A percentile compares a stretch with the other conserved stretches of the same genome.
These are phyloP conservation scores for Poa annua DNA, from an alignment of 176 grass and related monocot species.

Conservation along the genomic window DNA sequence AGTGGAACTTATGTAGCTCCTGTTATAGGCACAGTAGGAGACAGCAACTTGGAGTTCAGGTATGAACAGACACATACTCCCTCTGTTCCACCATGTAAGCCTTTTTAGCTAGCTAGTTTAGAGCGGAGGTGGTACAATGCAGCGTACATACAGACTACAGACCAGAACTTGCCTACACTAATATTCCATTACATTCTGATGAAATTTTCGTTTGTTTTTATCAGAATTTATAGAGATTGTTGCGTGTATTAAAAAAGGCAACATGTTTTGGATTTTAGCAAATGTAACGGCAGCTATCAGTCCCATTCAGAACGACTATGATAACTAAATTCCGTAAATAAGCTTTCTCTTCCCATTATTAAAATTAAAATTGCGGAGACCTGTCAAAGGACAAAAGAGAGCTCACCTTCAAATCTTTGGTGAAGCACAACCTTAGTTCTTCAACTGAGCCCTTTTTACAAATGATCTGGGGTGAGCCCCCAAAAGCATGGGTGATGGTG, in stretches of 20 bases:
- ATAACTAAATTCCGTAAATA: not conserved
- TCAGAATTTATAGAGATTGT: not conserved
- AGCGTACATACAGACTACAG: not conserved
- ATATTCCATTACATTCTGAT: not conserved
- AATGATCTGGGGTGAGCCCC: constrained; percentile 62
- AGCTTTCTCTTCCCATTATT: not conserved
- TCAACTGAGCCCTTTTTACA: constrained; percentile 74
- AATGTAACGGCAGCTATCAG: not conserved
- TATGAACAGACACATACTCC: not conserved
- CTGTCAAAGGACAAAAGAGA: constrained; percentile 14
- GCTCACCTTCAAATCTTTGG: constrained; percentile 88
- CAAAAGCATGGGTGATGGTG: constrained; percentile 68
- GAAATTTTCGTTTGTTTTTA: not conserved
- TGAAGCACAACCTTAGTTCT: constrained; percentile 91
- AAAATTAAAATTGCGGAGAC: not conserved
- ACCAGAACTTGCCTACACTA: not conserved
- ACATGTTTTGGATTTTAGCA: constrained; percentile 6
- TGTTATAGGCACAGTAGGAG: not conserved
- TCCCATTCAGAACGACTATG: not conserved
- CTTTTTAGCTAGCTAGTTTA: too few species aligned
- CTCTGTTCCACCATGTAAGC: too few species aligned
- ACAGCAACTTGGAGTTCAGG: not conserved
- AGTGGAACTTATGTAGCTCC: not conserved
- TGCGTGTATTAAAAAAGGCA: not conserved
- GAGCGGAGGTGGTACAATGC: too few species aligned